Evolutionary conservation across 805 yeast genomes (phyloP).

Genomic region (Kodamaea fukazawae): DNA sequence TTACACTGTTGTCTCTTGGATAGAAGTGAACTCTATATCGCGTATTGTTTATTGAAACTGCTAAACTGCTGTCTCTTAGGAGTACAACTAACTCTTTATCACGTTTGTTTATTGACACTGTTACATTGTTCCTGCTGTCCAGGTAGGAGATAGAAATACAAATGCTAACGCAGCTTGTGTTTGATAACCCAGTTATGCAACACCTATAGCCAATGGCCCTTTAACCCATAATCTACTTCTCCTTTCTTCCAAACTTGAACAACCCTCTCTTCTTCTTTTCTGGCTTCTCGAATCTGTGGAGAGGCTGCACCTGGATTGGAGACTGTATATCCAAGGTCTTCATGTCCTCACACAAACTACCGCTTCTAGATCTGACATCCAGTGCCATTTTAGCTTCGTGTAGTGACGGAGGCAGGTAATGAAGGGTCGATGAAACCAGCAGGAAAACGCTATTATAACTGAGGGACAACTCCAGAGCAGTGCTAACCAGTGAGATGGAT

Average conservation of each 20-base stretch:
- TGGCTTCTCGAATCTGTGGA: constrained; percentile 9
- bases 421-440: constrained; percentile 6
- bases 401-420: constrained; percentile 2
- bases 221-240: background rate
- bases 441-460: constrained; percentile 9
- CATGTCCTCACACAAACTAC: constrained; percentile 1
- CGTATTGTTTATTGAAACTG: no score
- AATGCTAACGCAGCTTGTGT: no score
- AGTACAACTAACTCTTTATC: no score
- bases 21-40: no score
- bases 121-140: no score
- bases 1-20: no score
- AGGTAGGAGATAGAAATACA: no score
- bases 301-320: background rate
- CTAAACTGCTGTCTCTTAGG: no score
- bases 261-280: constrained; percentile 10
- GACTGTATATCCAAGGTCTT: background rate
- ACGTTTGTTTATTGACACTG: no score
- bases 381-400: constrained; percentile 1
- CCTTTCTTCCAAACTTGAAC: constrained; percentile 4
- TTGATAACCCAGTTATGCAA: no score
- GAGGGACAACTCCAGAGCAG: constrained; percentile 7
- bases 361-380: no score
- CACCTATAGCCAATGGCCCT: background rate
- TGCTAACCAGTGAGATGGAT: constrained; percentile 4